phyloP scores from a whole-genome alignment of 2,329 filamentous ascomycete species.

The Aspergillus ibericus region DNA sequence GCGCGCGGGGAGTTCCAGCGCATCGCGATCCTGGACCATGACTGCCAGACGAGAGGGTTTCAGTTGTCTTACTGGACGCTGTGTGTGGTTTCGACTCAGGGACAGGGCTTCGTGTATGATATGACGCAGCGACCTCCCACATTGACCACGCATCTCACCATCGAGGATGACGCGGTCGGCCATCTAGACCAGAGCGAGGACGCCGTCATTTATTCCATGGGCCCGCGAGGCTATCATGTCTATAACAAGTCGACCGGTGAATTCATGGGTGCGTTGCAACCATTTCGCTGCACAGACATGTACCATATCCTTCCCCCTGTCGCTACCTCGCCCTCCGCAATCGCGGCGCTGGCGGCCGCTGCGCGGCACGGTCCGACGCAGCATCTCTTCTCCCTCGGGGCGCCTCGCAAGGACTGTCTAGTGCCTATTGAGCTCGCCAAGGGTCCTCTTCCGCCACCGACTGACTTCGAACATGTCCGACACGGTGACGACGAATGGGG shows the following conservation, averaged over 20 bases:
- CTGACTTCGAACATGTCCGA: constrained; percentile 25
- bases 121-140: constrained; percentile 38
- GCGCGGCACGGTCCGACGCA: constrained; percentile 24
- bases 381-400: constrained; percentile 17
- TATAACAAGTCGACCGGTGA: constrained; percentile 43
- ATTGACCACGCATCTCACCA: constrained; percentile 38
- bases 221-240: constrained; percentile 43
- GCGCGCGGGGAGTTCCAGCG: constrained; percentile 42
- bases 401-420: constrained; percentile 27
- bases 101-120: constrained; percentile 49
- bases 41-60: constrained; percentile 48
- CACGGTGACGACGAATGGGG: constrained; percentile 49
- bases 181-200: constrained; percentile 47
- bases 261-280: constrained; percentile 41
- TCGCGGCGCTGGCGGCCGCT: constrained; percentile 20
- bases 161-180: constrained; percentile 44
- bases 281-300: constrained; percentile 31
- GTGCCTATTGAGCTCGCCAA: constrained; percentile 27
- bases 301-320: constrained; percentile 38
- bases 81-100: constrained; percentile 48
- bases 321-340: constrained; percentile 15
- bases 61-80: constrained; percentile 47
- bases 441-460: constrained; percentile 28
- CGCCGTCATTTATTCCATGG: constrained; percentile 48
- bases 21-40: constrained; percentile 44